Base-by-base conservation (phyloP, 2,329 filamentous ascomycete genomes). In the Teratosphaeria nubilosa region DNA sequence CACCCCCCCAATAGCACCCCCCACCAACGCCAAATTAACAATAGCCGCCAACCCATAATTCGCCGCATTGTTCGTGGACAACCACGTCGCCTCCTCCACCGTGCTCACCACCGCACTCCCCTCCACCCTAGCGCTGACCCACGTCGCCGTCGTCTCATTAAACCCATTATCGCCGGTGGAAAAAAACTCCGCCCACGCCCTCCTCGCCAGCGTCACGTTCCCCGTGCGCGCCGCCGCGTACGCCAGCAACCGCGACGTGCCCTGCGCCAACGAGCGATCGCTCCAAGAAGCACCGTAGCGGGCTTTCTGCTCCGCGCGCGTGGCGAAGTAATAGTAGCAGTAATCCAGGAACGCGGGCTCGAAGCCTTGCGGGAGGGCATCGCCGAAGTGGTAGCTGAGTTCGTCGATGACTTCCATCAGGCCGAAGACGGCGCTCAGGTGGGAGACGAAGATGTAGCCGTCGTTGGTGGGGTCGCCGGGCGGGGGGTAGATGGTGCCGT, bases 351-450 rank as follows among this genome's bases (percentile, higher is more conserved):
- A 85, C 0, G 77, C 80, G 6, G 78, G 68, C 54, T 79, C 73
- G 66, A 85, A 84, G 0, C 76, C 76, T 9, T 72, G 63, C 0
- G 81, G 79, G 0, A 77, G 61, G 1, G 78, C 74, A 0, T 74
- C 71, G 2, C 73, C 76, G 14, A 75, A 76, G 64, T 80, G 77
- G 52, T 81, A 76, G 1, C 81, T 71, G 1, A 83, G 63, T 61
- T 85, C 82, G 0, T 82, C 78, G 9, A 82, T 73, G 1, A 84
- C 80, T 66, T 85, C 83, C 0, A 79, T 74, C 0, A 84, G 72
- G 1, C 83, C 83, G 60, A 86, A 86, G 6, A 83, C 78, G 9
- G 80, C 80, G 0, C 77, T 78, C 0, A 85, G 73, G 62, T 85
- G 82, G 0, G 80, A 81, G 1, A 85, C 74, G 0, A 70, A 72